Base-by-base conservation (phyloP, 106 monocot genomes). In the Dendrobium catenatum region DNA sequence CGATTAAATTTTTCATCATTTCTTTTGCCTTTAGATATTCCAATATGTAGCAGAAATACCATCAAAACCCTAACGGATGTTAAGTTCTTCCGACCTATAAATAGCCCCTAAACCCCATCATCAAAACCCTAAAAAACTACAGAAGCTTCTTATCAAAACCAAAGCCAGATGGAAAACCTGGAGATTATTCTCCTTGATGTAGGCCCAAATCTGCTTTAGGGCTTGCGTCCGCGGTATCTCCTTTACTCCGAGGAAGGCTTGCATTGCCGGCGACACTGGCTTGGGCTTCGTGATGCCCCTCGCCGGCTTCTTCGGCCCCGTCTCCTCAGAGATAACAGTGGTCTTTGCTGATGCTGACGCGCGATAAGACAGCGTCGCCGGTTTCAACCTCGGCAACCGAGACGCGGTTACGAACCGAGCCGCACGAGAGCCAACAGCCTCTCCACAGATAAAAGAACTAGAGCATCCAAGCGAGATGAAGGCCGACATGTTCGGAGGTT, bases 151-250 rank as follows among this genome's bases (percentile, higher is more conserved):
- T 8, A 70, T 33, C 70, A 40, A 70, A 70, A 43, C 11, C 20
- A 74, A 0, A 74, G 6, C 43, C 41, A 42, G 74, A 74, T 0
- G 42, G 15, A 75, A 61, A 26, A 92, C 91, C 87, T 92, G 91
- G 33, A 92, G 91, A 59, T 92, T 92, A 73, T 92, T 83, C 73
- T 79, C 82, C 85, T 92, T 92, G 81, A 92, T 89, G 78, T 92
- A 89, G 22, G 79, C 91, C 91, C 91, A 92, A 27, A 92, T 86
- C 46, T 68, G 55, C 84, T 92, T 92, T 31, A 92, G 78, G 7
- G 89, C 91, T 33, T 89, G 84, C 4, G 89, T 92, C 41, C 89
- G 75, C 19, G 91, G 84, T 13, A 88, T 82, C 86, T 89, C 89
- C 70, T 73, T 33, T 40, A 76, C 89, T 20, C 89, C 87, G 31